Conservation (phyloP, 768 basidiomycete species). For the Termitomyces eurrhizus region DNA sequence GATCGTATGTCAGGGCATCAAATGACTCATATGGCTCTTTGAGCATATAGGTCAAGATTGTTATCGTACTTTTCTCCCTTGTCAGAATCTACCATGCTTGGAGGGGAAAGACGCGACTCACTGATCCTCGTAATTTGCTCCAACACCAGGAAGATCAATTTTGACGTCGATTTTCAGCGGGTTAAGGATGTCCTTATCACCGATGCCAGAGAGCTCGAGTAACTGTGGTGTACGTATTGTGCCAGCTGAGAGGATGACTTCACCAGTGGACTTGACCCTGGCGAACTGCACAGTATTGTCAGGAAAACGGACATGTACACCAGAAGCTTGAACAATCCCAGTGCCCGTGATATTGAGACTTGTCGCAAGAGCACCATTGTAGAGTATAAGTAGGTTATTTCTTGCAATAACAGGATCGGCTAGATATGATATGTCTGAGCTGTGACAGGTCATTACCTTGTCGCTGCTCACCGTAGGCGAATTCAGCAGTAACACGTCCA, state of each 20-base stretch:
- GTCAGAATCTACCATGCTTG: neutral
- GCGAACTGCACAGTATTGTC: conserved; percentile 20
- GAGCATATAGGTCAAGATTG: conserved; percentile 27
- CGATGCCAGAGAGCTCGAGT: conserved; percentile 31
- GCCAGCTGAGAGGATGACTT: conserved; percentile 28
- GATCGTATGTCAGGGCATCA: conserved; percentile 27
- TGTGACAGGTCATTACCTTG: neutral
- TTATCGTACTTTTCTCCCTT: conserved; percentile 19
- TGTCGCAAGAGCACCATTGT: conserved; percentile 21
- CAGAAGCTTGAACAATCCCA: conserved; percentile 14
- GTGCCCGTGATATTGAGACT: conserved; percentile 14
- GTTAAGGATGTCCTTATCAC: conserved; percentile 18
- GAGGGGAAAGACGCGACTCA: neutral
- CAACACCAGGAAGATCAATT: conserved; percentile 30
- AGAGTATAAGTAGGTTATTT: conserved; percentile 21
- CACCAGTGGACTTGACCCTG: conserved; percentile 15
- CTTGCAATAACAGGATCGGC: conserved; percentile 24
- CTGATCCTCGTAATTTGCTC: conserved; percentile 32
- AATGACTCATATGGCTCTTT: conserved; percentile 26
- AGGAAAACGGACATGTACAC: conserved; percentile 24
- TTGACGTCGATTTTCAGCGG: conserved; percentile 23
- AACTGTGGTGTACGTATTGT: conserved; percentile 31
- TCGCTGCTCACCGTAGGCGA: conserved; percentile 24
- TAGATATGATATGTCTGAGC: conserved; percentile 5
- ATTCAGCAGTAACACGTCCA: conserved; percentile 26